phyloP scores from a whole-genome alignment of 495 filamentous ascomycete species.

The Trichoderma virens region DNA sequence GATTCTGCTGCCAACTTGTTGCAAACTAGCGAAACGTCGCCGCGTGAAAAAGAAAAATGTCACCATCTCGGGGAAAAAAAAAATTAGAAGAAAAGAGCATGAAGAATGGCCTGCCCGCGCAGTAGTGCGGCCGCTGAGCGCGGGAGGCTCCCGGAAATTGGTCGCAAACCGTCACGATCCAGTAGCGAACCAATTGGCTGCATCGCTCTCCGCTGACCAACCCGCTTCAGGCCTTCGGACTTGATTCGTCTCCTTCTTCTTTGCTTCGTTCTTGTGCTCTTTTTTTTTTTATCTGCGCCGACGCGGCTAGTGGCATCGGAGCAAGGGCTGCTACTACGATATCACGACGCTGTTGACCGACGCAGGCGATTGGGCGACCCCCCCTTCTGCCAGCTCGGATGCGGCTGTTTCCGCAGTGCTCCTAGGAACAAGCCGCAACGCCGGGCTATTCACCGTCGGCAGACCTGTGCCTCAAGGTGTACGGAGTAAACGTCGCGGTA shows the following conservation, averaged over 20 bases:
- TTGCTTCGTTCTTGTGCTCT: background rate
- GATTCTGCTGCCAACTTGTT: background rate
- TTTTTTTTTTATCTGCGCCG: background rate
- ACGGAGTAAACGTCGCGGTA: background rate
- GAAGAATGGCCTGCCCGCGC: background rate
- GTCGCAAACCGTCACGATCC: background rate
- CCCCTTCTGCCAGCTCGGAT: background rate
- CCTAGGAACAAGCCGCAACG: background rate
- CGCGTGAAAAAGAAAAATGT: too few species aligned
- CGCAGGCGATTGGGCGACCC: background rate
- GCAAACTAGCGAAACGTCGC: background rate
- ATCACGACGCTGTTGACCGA: background rate
- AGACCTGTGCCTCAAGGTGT: too few species aligned
- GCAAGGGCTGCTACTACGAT: background rate
- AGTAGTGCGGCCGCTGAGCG: background rate
- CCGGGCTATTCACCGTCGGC: background rate
- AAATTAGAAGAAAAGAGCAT: too few species aligned
- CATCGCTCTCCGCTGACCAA: background rate
- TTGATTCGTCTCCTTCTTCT: background rate
- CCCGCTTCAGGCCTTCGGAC: background rate
- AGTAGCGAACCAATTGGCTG: constrained; percentile 3
- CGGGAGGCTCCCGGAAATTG: background rate
- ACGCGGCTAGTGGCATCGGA: background rate
- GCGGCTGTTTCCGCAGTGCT: background rate
- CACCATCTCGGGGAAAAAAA: too few species aligned